Base-by-base conservation (phyloP, 2,329 filamentous ascomycete genomes). In the Ophiostoma pallidulum region DNA sequence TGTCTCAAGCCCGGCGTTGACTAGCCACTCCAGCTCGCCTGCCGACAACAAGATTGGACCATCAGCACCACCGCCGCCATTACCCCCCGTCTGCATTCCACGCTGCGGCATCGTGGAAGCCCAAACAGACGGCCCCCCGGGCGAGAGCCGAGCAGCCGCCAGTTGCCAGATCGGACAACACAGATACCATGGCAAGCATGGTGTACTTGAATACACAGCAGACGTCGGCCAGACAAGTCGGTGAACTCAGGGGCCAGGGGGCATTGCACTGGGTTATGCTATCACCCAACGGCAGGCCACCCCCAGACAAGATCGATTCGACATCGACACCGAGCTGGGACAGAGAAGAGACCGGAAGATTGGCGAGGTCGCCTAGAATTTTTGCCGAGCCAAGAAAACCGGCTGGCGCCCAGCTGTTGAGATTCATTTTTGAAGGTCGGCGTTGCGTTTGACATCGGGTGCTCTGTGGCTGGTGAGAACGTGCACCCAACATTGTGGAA, bases 81-180 rank as follows among this genome's bases (percentile, higher is more conserved):
- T 42, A 53, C 9, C 44, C 44, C 2, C 26, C 41, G 13, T 19
- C 41, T 51, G 57, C 60, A 50, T 63, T 62, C 67, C 68, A 71
- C 4, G 63, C 61, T n/a, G 60, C 68, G 1, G 68, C 66, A 48
- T 72, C 69, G 54, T 72, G 69, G 56, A 72, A 72, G 5, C 67
- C 66, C 5, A 66, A 60, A 8, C 69, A 64, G 47, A 72, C 64
- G 4, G 68, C 68, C 4, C 60, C 66, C 7, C 68, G 64, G 0
- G 66, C 68, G 13, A 62, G 47, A 10, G 61, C 58, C 41, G 64
- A 68, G 55, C 68, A 71, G 59, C 60, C 6, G 52, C 52, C 40
- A 13, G 16, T 4, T 49, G 52, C 29, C 36, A 24, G 52, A 5
- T 58, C 61, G 3, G 57, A 51, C 51, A 69, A 71, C 20, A 58